Conservation (phyloP, 148 eudicot genomes). For the Rhododendron simsii region DNA sequence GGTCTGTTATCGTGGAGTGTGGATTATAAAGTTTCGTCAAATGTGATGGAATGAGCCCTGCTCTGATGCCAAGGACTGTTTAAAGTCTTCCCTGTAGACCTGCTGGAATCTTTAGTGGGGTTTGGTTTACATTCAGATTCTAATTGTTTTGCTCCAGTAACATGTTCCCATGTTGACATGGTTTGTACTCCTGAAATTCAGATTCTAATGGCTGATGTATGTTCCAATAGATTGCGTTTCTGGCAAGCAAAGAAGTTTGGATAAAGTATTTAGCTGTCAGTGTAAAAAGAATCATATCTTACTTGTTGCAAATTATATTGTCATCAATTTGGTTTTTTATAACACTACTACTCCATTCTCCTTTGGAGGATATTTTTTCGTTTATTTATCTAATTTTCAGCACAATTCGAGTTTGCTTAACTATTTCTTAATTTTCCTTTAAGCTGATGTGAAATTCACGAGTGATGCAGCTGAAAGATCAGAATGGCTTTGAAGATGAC, state of each 20-base stretch:
- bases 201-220: not conserved
- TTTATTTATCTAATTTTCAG: not conserved
- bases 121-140: not conserved
- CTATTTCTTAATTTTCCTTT: not conserved
- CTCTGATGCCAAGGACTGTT: not conserved
- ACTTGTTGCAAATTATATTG: not conserved
- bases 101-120: not conserved
- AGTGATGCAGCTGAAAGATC: slow-evolving; percentile 22
- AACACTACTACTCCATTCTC: not conserved
- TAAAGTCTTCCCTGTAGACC: not conserved
- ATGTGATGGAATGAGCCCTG: not conserved
- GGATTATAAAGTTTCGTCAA: not conserved
- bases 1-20: not conserved
- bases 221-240: not conserved
- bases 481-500: slow-evolving; percentile 10
- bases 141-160: not conserved
- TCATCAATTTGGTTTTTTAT: not conserved
- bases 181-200: not conserved
- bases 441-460: slow-evolving; percentile 1
- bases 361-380: too few relatives aligned
- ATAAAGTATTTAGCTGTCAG: not conserved
- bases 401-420: not conserved
- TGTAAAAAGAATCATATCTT: not conserved
- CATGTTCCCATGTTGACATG: not conserved
- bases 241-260: not conserved